Base-by-base conservation (phyloP, 2,329 filamentous ascomycete genomes). In the Pleomassaria siparia region DNA sequence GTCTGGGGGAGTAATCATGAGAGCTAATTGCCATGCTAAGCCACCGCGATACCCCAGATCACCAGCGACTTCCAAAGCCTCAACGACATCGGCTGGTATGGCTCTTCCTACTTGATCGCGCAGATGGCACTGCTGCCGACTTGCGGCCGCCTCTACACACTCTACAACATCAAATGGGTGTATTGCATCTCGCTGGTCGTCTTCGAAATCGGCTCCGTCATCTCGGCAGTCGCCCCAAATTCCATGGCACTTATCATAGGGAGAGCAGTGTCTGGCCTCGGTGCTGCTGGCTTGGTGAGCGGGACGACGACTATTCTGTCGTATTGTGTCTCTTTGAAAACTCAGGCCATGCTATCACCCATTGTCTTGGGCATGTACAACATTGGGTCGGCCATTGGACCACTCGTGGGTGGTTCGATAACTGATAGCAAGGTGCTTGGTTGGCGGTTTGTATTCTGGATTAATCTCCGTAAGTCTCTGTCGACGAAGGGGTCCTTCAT, bases 181-280 rank as follows among this genome's bases (percentile, higher is more conserved):
- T 79, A 72, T 56, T 51, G 79, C 10, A 51, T 51, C 12, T 72
- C 73, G 0, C 64, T 79, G 16, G 54, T 67, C 48, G 72, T 78
- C 58, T 81, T 81, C 60, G 76, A 80, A 56, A 47, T 80, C 42
- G 79, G 79, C n/a, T 76, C 74, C 15, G 64, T 76, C 12, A 66
- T 81, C 43, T 80, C 77, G 50, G 78, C 74, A 53, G 70, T 74
- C 21, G 77, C 78, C 5, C 76, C 76, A 11, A 77, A 72, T 52
- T 77, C 74, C 4, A 71, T 60, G 2, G 72, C 77, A 12, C 60
- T 81, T 22, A 79, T 81, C 55, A 64, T 80, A 33, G 79, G 79
- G 8, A 71, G 79, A 46, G 76, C 76, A 0, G 63, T 81, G 35
- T 72, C 77, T 24, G 79, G 79, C 44, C 56, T 80, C 0, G 79